Conservation (phyloP, 2,329 filamentous ascomycete genomes). For the Kalmusia sp. region DNA sequence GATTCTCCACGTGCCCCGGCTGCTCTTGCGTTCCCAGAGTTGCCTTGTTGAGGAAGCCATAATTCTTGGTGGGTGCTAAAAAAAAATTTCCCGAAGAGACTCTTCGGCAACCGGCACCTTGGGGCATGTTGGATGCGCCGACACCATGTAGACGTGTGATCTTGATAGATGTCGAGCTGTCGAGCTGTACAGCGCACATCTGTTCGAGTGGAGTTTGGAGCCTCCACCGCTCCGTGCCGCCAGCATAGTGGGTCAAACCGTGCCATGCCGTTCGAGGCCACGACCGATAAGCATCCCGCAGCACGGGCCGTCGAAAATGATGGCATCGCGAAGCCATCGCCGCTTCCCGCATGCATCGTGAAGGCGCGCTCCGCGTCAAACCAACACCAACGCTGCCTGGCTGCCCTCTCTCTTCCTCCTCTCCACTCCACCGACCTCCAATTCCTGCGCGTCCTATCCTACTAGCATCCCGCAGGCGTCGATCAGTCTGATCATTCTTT, state of each 20-base stretch:
- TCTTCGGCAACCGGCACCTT: neutral
- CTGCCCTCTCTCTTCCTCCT: conserved; percentile 14
- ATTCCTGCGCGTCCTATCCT: conserved; percentile 9
- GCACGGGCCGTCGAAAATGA: conserved; percentile 36
- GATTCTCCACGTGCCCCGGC: conserved; percentile 6
- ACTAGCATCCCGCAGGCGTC: conserved; percentile 14
- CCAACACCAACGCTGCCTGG: conserved; percentile 12
- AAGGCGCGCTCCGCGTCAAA: conserved; percentile 27
- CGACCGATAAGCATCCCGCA: conserved; percentile 30
- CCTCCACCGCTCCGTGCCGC: neutral
- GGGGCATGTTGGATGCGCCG: no score
- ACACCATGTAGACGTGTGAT: no score
- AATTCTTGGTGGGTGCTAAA: neutral
- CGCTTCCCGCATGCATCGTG: conserved; percentile 42
- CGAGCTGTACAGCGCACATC: no score
- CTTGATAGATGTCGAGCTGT: no score
- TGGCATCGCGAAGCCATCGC: conserved; percentile 39
- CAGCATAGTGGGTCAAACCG: conserved; percentile 8
- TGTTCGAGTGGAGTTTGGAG: neutral
- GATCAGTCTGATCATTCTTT: conserved; percentile 11
- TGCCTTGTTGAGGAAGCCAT: conserved; percentile 12
- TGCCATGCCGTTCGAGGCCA: neutral
- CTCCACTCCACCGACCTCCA: conserved; percentile 12
- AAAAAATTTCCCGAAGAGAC: neutral
- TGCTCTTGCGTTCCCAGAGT: no score